Evolutionary conservation across 2,329 filamentous ascomycete genomes (phyloP).

Genomic region (Esteya vermicola): DNA sequence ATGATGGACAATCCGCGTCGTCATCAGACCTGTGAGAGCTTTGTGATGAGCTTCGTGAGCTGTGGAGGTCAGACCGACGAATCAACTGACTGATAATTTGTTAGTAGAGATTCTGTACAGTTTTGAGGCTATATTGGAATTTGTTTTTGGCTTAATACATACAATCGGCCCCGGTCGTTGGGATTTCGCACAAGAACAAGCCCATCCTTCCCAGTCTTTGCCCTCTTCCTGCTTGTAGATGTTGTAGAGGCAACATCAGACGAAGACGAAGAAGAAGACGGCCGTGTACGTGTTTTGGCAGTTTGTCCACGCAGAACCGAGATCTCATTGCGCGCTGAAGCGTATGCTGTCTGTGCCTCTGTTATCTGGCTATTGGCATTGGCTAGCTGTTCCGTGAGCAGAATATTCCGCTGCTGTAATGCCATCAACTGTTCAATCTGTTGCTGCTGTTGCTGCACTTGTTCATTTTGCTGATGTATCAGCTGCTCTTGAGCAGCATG

Average conservation of each 20-base stretch:
- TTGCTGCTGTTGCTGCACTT: background rate
- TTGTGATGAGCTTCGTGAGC: constrained; percentile 8
- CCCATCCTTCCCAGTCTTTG: constrained; percentile 6
- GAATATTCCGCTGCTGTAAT: background rate
- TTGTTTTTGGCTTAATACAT: background rate
- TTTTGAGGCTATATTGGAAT: no score
- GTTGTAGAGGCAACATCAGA: background rate
- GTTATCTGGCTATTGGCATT: constrained; percentile 1
- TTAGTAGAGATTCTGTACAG: no score
- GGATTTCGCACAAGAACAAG: constrained; percentile 10
- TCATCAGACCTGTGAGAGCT: constrained; percentile 6
- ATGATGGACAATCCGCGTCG: constrained; percentile 2
- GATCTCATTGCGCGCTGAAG: constrained; percentile 4
- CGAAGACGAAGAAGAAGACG: no score
- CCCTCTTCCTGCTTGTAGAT: constrained; percentile 1
- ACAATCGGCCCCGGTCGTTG: constrained; percentile 10
- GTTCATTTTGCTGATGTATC: no score
- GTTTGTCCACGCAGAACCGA: constrained; percentile 7
- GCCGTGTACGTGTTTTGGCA: constrained; percentile 6
- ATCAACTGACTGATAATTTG: constrained; percentile 8
- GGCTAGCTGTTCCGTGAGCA: background rate
- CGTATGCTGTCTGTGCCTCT: constrained; percentile 1
- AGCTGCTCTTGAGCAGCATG: no score
- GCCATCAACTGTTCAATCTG: background rate
- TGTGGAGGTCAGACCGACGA: constrained; percentile 7